A percentile compares a stretch with the other conserved stretches of the same genome.
Evolutionary conservation across 352 stramenopile species (phyloP).

Genomic region (Phytophthora hibernalis): DNA sequence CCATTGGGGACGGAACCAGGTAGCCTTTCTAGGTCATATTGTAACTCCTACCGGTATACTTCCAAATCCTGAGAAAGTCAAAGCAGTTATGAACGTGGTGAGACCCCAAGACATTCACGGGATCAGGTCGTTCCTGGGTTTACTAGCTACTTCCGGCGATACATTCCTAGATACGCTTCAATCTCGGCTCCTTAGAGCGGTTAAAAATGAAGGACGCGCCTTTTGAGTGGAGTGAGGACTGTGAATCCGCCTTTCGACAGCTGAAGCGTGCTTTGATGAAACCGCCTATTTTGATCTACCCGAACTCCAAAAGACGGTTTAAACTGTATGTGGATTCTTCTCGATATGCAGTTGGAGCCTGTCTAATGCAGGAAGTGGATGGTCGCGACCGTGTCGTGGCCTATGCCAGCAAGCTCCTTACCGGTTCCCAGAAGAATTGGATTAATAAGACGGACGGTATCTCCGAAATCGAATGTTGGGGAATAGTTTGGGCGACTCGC

Average conservation of each 20-base stretch:
- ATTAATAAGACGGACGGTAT: not conserved
- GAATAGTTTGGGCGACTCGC: not conserved
- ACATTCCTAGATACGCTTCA: slow-evolving; percentile 9
- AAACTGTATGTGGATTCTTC: slow-evolving; percentile 11
- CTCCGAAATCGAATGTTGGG: slow-evolving; percentile 11
- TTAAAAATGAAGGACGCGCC: slow-evolving; percentile 11
- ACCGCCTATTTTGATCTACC: slow-evolving; percentile 9
- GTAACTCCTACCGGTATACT: slow-evolving; percentile 1
- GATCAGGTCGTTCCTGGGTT: not conserved
- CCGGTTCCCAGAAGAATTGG: slow-evolving; percentile 14
- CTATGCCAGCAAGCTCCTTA: slow-evolving; percentile 9
- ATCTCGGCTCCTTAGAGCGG: slow-evolving; percentile 11
- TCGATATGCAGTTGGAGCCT: not conserved
- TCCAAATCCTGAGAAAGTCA: slow-evolving; percentile 1
- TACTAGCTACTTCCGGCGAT: slow-evolving; percentile 8
- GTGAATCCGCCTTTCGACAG: slow-evolving; percentile 5
- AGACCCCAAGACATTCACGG: not conserved
- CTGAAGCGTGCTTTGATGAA: slow-evolving; percentile 4
- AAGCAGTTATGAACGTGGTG: not conserved
- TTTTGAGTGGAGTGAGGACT: slow-evolving; percentile 5
- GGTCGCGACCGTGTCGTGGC: slow-evolving; percentile 2
- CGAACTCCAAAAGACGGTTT: not conserved
- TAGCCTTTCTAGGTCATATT: slow-evolving; percentile 9
- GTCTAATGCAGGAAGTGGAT: slow-evolving; percentile 10
- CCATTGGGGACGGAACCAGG: slow-evolving; percentile 9